These are phyloP conservation scores for Arxiozyma slooffiae DNA, from an alignment of 1,139 yeast genomes.

Conservation along the genomic window DNA sequence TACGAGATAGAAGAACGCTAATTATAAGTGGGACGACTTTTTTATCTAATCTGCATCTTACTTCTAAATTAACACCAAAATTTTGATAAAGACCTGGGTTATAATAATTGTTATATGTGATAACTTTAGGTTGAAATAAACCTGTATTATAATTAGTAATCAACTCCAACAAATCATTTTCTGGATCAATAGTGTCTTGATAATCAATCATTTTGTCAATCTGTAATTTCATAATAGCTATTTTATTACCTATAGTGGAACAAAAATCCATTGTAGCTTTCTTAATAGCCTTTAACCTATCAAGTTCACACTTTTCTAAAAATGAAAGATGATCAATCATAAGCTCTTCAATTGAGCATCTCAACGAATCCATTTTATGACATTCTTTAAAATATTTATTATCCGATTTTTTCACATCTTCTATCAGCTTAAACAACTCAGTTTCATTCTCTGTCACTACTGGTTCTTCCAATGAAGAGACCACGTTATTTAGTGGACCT, in stretches of 20 bases:
- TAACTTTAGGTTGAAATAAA: conserved; percentile 61
- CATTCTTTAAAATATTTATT: conserved; percentile 50
- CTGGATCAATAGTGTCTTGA: conserved; percentile 67
- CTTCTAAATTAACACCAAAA: conserved; percentile 73
- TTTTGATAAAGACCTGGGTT: conserved; percentile 63
- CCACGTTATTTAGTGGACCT: background rate
- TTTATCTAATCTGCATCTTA: conserved; percentile 63
- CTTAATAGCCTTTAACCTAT: conserved; percentile 66
- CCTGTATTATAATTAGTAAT: conserved; percentile 70
- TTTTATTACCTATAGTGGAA: conserved; percentile 53
- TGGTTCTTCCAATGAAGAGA: conserved; percentile 22
- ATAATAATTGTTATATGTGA: conserved; percentile 70
- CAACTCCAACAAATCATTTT: conserved; percentile 56
- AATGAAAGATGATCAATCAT: conserved; percentile 65
- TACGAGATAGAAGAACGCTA: conserved; percentile 53
- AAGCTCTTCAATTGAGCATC: conserved; percentile 69
- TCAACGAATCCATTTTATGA: conserved; percentile 48
- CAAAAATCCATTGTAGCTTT: conserved; percentile 69
- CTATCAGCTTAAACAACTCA: conserved; percentile 39
- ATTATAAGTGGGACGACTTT: conserved; percentile 67
- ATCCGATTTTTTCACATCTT: conserved; percentile 57
- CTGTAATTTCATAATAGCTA: conserved; percentile 47
- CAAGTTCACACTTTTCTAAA: conserved; percentile 79
- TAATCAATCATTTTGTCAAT: conserved; percentile 52
- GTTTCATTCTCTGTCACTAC: conserved; percentile 30